These are phyloP conservation scores for Herpetomonas samuelpessoai DNA, from an alignment of 208 protist genomes.

Conservation along the genomic window DNA sequence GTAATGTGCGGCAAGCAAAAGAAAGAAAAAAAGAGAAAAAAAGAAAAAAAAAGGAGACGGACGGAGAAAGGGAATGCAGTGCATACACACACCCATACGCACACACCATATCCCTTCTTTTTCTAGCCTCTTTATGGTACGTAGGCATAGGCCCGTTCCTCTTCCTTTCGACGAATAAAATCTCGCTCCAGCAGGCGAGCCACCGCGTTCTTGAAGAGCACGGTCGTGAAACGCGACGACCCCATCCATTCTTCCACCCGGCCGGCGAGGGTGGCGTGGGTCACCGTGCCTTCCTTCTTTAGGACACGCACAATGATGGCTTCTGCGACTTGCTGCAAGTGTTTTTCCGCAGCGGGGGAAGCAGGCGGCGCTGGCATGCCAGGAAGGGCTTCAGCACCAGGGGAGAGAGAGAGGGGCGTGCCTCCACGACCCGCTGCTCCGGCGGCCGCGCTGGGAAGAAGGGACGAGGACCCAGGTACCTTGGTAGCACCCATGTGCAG, in stretches of 20 bases:
- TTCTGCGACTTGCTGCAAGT: constrained; percentile 43
- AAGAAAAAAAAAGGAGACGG: constrained; percentile 11
- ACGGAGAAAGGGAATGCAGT: constrained; percentile 4
- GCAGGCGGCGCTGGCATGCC: neutral
- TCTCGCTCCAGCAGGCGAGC: constrained; percentile 54
- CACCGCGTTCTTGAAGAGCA: constrained; percentile 53
- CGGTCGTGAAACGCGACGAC: constrained; percentile 23
- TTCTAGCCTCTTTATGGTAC: neutral
- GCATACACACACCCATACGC: constrained; percentile 17
- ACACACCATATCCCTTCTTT: constrained; percentile 4
- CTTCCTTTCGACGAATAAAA: constrained; percentile 14
- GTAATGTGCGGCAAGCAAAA: constrained; percentile 8
- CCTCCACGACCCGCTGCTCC: too few relatives aligned
- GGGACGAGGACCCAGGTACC: neutral
- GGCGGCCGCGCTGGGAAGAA: too few relatives aligned
- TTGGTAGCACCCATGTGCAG: neutral
- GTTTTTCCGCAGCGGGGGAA: constrained; percentile 8
- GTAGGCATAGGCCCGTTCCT: neutral
- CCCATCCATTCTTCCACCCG: constrained; percentile 22
- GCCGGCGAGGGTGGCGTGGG: constrained; percentile 36
- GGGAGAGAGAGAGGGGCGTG: neutral
- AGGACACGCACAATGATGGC: constrained; percentile 54
- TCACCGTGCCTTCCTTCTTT: constrained; percentile 34
- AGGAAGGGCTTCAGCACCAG: too few relatives aligned
- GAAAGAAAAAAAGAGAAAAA: constrained; percentile 13